Base-by-base conservation (phyloP, 2,329 filamentous ascomycete species). In the Xylaria sp. region DNA sequence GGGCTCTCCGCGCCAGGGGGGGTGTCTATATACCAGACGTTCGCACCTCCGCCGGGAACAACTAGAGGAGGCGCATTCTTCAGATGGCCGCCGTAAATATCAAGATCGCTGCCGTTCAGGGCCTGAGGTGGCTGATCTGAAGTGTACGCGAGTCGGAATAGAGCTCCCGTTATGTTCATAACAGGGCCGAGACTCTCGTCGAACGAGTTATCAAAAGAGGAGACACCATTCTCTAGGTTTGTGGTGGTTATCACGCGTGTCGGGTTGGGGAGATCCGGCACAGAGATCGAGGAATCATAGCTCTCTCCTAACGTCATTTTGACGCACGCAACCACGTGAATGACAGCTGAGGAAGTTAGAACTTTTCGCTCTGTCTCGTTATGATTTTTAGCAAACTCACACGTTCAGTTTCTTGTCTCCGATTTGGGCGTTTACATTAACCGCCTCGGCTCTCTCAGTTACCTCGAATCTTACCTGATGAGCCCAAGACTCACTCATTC, bases 21-120 rank as follows among this genome's bases (percentile, higher is more conserved):
- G 4, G 32, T 55, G 58, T 71, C 69, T n/a, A 71, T 59, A 34
- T 63, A 55, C 34, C 67, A 68, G 32, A 65, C 45, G 3, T 58
- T 60, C 8, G 69, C 58, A 20, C 66, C 66, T 7, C 63, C 58
- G 52, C 39, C 66, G 9, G 60, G 53, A 2, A 6, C 2, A 18
- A 66, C 52, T 5, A 61, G 57, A 9, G 41, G 66, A 30, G 41
- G 58, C 15, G n/a, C 10, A 20, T 34, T 59, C 18, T 59, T n/a
- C 12, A 59, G 34, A 15, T 34, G 23, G 3, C 9, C 34, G 23
- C 55, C 34, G 45, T 64, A 64, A 7, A 13, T 20, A 13, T 36
- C n/a, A 12, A 59, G 28, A 28, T 64, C 45, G 28, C 32, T 45
- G 18, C 25, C 34, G 53, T 64, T 25, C 5, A 64, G 55, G 8